Base-by-base conservation (phyloP, 202 grass and related monocot genomes). In the Brachypodium distachyon region DNA sequence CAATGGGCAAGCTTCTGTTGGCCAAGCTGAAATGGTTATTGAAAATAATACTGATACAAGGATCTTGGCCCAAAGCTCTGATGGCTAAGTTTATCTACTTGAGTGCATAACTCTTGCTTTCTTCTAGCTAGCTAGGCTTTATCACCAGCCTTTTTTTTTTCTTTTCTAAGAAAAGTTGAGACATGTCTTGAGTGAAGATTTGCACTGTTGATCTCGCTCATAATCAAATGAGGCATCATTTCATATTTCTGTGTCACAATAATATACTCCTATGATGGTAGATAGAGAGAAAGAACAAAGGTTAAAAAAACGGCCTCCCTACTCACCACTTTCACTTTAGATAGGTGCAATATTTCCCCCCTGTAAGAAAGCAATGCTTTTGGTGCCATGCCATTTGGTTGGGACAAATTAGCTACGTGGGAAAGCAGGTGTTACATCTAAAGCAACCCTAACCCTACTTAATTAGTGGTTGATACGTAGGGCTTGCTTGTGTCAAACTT, bases 171-270 rank as follows among this genome's bases (percentile, higher is more conserved):
- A 25, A 70, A 79, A 57, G 27, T 32, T 14, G 76, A 57, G 37
- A 22, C 61, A 43, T 25, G 47, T 17, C 17, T 28, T 16, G 46
- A 43, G 47, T 54, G 47, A 67, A 42, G 25, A 41, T 41, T 55
- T 67, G 7, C 51, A 46, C 25, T 42, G 38, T 10, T 13, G 29
- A 55, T 42, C 33, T 21, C 7, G 11, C 14, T 59, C 18, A 43
- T 44, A 68, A 69, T 69, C 63, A 69, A 79, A 34, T 14, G 29
- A n/a, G 27, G 50, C 63, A 79, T 68, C 49, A 79, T 46, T 56
- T 44, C 76, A 42, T 3, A 31, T 9, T 68, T 79, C 62, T 25
- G 37, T 25, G 63, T 68, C 38, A 32, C 63, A 57, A 68, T 57
- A 58, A 69, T 69, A 62, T 28, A 29, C 7, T 26, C 6, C 12